Base-by-base conservation (phyloP, 805 yeast genomes). In the Starmerella apis region DNA sequence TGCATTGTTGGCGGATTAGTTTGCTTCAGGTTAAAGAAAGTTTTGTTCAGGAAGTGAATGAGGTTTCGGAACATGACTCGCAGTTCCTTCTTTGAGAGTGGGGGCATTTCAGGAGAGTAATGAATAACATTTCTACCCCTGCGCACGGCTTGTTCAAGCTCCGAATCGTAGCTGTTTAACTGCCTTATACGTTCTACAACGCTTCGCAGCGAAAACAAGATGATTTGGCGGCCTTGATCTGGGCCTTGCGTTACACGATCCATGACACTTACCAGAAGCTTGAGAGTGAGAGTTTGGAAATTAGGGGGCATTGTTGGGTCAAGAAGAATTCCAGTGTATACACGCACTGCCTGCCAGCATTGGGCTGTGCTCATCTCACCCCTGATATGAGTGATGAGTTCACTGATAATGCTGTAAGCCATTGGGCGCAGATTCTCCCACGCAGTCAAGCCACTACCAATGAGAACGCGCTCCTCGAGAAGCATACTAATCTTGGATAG, bases 211-310 rank as follows among this genome's bases (percentile, higher is more conserved):
- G 92, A 87, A 33, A 83, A 73, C 76, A 92, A 78, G 68, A 87
- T 77, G 47, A 94, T 69, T 63, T 86, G 94, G 48, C 92, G 72
- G 2, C 86, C 83, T 55, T 92, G 95, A 24, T 78, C 75, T 57
- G 84, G 84, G 47, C 83, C 83, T 36, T 84, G 88, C 76, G 83
- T 74, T 35, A 92, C 83, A 39, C 94, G 71, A 57, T 94, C 98
- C 19, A 92, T 90, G 59, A 94, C 70, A 64, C 92, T 94, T 54
- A 90, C 67, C 28, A 92, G 67, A 28, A 92, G 70, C 66, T 88
- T 90, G 2, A 96, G 95, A 67, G 96, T 84, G 96, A 92, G 87
- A 9, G 88, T 84, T 65, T 94, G 97, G 32, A 88, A 95, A 6
- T 94, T 84, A 53, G 86, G 74, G 0, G 94, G 92, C 55, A 92